A percentile compares a stretch with the other conserved stretches of the same genome.
Evolutionary conservation across 352 stramenopile species (phyloP).

Genomic region (Phytophthora foliorum): DNA sequence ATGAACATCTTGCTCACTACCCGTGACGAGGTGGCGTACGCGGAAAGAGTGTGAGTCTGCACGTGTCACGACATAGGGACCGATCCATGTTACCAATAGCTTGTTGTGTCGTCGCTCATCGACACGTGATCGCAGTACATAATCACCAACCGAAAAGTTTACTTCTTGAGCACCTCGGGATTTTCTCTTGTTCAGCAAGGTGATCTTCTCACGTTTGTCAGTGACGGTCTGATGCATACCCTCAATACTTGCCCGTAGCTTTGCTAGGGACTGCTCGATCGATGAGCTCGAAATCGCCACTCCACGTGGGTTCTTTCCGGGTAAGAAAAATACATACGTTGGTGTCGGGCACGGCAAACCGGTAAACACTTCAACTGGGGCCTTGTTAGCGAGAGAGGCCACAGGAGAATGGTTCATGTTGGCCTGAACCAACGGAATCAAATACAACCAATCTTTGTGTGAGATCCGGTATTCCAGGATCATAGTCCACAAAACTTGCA

Average conservation of each 20-base stretch:
- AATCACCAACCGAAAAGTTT: not conserved
- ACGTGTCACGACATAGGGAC: not conserved
- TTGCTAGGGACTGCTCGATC: not conserved
- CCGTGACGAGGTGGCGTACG: not conserved
- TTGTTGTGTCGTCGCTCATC: not conserved
- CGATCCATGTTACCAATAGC: not conserved
- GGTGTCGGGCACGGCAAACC: conserved; percentile 1
- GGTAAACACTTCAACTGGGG: conserved; percentile 20
- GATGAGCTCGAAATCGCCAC: not conserved
- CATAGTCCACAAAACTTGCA: conserved; percentile 18
- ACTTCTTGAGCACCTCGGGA: not conserved
- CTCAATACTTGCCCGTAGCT: conserved; percentile 10
- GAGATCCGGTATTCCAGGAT: conserved; percentile 19
- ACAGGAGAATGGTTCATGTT: conserved; percentile 25
- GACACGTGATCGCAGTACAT: not conserved
- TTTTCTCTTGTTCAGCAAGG: conserved; percentile 11
- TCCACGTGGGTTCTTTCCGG: not conserved
- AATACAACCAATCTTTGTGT: conserved; percentile 15
- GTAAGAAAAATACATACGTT: conserved; percentile 5
- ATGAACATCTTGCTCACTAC: conserved; percentile 14
- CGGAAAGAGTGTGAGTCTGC: not conserved
- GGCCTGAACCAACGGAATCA: conserved; percentile 19
- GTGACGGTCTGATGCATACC: conserved; percentile 1
- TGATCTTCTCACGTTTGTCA: conserved; percentile 16
- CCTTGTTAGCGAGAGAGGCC: conserved; percentile 1